Base-by-base conservation (phyloP, 441 rosid species). In the Gossypium davidsonii region DNA sequence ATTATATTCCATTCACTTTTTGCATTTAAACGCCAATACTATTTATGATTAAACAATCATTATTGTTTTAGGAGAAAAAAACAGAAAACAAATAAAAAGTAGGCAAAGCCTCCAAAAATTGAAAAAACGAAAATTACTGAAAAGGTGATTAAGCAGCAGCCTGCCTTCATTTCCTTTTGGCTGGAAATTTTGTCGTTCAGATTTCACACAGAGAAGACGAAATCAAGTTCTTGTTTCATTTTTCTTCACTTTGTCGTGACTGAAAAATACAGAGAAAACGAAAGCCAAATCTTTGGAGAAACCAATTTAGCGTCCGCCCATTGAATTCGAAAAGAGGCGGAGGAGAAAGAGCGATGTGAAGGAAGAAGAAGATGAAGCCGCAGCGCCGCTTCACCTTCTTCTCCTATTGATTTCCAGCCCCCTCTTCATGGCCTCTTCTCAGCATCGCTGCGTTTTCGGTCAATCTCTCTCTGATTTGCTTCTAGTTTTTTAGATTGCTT, bases 361-460 rank as follows among this genome's bases (percentile, higher is more conserved):
- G 72, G 74, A 77, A 75, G 84, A 78, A 83, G 85, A 87, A 83
- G 91, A 80, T 82, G 93, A 79, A 85, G 85, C 85, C n/a, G 89
- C 77, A 82, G 85, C 85, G 20, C 66, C 48, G 87, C 92, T 89
- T 86, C 90, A 70, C 81, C 85, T 86, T 86, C 89, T 82, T 77
- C 86, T 81, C 74, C 78, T 82, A 52, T 76, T 88, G 76, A 81
- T 21, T 44, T 21, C 14, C 52, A 10, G 49, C 10, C 42, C 71
- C 39, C n/a, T n/a, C 65, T 74, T 76, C 74, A 85, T 89, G 94
- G 95, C 98, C 71, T 79, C 97, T 78, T 84, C 97, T 71, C 97
- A 92, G 85, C 94, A 91, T 67, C 95, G 98, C 83, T 92, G 97
- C 87, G 98, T 94, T 81, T 94, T 94, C 71, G 97, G 98, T 94